These are phyloP conservation scores for Irpex sp. DNA, from an alignment of 1,284 basidiomycete genomes.

Conservation along the genomic window DNA sequence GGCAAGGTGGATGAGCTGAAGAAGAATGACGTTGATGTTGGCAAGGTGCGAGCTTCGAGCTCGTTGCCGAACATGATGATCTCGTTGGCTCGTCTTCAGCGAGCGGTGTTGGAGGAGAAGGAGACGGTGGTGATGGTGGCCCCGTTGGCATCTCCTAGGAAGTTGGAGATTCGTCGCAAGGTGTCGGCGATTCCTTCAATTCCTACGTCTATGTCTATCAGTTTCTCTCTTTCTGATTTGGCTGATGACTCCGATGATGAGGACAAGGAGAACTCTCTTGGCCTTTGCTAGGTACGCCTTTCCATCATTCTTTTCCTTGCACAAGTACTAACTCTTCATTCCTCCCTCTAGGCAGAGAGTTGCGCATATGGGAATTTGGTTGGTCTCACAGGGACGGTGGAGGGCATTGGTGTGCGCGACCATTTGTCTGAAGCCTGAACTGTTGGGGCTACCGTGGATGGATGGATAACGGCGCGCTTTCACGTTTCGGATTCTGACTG, in stretches of 20 bases:
- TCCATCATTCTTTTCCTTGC: neutral
- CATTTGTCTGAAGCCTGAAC: neutral
- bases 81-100: neutral
- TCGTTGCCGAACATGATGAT: neutral
- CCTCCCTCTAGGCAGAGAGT: neutral
- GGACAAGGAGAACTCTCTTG: neutral
- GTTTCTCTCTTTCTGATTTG: neutral
- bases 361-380: neutral
- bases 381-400: neutral
- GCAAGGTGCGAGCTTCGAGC: neutral
- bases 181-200: neutral
- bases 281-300: neutral
- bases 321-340: neutral
- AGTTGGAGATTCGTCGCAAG: neutral
- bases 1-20: neutral
- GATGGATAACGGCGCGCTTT: neutral
- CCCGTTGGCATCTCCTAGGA: neutral
- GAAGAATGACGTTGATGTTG: neutral
- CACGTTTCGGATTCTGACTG: neutral
- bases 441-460: neutral
- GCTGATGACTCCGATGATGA: neutral
- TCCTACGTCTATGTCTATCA: neutral
- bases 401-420: neutral
- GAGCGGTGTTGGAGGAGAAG: neutral
- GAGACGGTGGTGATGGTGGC: neutral